A percentile compares a stretch with the other conserved stretches of the same genome.
Evolutionary conservation across 345 rosid species (phyloP).

Genomic region (Carallia pectinifolia): DNA sequence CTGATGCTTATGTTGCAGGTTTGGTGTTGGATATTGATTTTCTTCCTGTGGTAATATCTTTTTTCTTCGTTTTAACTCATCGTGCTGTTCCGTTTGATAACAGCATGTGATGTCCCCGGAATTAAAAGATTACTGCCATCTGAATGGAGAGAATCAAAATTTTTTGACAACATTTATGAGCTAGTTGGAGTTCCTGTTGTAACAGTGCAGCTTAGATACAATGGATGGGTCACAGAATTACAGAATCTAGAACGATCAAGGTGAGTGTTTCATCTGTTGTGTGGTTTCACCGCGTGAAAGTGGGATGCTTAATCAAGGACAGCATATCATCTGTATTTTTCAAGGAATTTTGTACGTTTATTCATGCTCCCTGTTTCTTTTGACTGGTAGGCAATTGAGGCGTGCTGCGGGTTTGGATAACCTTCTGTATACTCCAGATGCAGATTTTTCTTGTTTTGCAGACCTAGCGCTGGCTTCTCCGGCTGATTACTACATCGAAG

Average conservation of each 20-base stretch:
- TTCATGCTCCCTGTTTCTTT: conserved; percentile 9
- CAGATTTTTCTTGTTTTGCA: conserved; percentile 96
- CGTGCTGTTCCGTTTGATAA: conserved; percentile 11
- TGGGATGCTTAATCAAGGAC: not conserved
- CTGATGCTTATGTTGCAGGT: conserved; percentile 98
- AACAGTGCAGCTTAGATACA: conserved; percentile 90
- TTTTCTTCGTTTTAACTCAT: not conserved
- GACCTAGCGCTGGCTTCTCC: conserved; percentile 93
- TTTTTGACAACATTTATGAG: conserved; percentile 77
- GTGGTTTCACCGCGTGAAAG: not conserved
- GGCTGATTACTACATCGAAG: conserved; percentile 88
- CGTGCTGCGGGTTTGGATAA: conserved; percentile 84
- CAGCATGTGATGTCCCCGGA: conserved; percentile 98
- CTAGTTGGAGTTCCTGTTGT: conserved; percentile 92
- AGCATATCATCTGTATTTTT: not conserved
- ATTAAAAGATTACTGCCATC: conserved; percentile 86
- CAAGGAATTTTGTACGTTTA: not conserved
- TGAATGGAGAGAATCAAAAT: conserved; percentile 70
- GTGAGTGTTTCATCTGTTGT: conserved; percentile 32
- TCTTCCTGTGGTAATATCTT: not conserved
- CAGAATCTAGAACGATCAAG: conserved; percentile 78
- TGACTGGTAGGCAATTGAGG: conserved; percentile 62
- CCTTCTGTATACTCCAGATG: conserved; percentile 96
- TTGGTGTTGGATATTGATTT: conserved; percentile 8
- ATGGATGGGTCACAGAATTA: conserved; percentile 97